These are phyloP conservation scores for Sarocladium kiliense DNA, from an alignment of 2,329 filamentous ascomycete species.

Conservation along the genomic window DNA sequence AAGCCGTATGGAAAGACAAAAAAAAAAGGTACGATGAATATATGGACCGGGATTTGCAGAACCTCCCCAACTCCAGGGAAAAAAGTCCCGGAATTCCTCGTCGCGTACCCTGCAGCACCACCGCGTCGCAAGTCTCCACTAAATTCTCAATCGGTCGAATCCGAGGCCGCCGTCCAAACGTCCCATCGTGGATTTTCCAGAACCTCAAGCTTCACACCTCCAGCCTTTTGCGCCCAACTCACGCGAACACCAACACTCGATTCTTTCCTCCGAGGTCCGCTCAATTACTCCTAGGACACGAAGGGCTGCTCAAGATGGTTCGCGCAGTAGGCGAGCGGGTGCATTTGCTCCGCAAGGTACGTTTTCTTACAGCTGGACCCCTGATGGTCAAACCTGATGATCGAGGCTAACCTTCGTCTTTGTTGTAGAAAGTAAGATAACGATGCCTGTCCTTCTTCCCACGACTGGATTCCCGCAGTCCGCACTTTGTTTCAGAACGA, in stretches of 20 bases:
- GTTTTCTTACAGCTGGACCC: constrained; percentile 24
- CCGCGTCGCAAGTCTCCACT: background rate
- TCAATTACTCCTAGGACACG: background rate
- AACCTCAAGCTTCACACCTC: background rate
- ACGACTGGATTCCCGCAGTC: background rate
- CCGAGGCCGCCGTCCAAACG: background rate
- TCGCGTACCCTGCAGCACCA: background rate
- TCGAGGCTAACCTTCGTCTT: background rate
- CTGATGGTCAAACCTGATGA: background rate
- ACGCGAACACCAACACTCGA: background rate
- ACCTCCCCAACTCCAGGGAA: no score
- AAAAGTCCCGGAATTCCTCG: background rate
- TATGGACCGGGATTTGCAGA: no score
- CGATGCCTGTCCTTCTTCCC: background rate
- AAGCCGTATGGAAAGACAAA: background rate
- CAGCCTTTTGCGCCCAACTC: background rate
- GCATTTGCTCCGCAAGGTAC: constrained; percentile 67
- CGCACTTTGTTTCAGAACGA: constrained; percentile 6
- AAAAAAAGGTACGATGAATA: no score
- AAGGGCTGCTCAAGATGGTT: constrained; percentile 24
- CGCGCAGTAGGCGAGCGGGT: constrained; percentile 59
- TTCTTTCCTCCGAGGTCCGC: background rate
- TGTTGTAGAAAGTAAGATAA: constrained; percentile 37
- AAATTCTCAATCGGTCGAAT: constrained; percentile 1
- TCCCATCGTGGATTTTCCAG: constrained; percentile 7